Percentiles rank a stretch among this genome's conserved stretches.
Conservation (phyloP, 331 rosid genomes). For the Malus hybrid region DNA sequence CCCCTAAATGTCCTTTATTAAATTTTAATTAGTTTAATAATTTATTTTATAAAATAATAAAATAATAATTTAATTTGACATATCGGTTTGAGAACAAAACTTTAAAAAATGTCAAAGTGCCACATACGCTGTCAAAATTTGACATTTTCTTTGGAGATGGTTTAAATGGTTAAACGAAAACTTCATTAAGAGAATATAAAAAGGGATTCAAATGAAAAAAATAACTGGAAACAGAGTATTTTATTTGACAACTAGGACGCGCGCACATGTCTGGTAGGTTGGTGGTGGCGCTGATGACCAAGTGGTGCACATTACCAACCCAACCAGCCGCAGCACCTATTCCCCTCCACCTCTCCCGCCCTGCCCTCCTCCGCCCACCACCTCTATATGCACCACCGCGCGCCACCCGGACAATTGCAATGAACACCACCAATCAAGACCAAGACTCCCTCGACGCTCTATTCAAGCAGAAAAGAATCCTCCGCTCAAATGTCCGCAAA, state of each 20-base stretch:
- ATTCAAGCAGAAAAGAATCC: neutral
- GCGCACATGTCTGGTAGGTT: neutral
- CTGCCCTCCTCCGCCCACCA: neutral
- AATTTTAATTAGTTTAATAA: too few relatives aligned
- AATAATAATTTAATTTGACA: too few relatives aligned
- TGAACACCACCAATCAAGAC: neutral
- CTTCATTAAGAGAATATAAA: too few relatives aligned
- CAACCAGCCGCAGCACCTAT: constrained; percentile 4
- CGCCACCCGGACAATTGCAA: constrained; percentile 15
- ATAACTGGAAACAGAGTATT: neutral
- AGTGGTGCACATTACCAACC: constrained; percentile 6
- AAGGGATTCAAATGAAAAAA: too few relatives aligned
- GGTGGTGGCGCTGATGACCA: constrained; percentile 16
- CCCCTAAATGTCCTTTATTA: too few relatives aligned
- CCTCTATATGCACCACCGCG: neutral
- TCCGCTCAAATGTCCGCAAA: constrained; percentile 67
- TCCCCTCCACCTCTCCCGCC: neutral
- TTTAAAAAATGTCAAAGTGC: too few relatives aligned
- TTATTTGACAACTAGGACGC: neutral
- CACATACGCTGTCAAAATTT: too few relatives aligned
- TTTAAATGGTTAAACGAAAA: too few relatives aligned
- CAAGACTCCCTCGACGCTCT: neutral
- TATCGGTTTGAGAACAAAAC: too few relatives aligned
- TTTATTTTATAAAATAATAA: too few relatives aligned
- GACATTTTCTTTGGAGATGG: too few relatives aligned